Evolutionary conservation across 768 basidiomycete genomes (phyloP).

Genomic region (Boletus huronensis): DNA sequence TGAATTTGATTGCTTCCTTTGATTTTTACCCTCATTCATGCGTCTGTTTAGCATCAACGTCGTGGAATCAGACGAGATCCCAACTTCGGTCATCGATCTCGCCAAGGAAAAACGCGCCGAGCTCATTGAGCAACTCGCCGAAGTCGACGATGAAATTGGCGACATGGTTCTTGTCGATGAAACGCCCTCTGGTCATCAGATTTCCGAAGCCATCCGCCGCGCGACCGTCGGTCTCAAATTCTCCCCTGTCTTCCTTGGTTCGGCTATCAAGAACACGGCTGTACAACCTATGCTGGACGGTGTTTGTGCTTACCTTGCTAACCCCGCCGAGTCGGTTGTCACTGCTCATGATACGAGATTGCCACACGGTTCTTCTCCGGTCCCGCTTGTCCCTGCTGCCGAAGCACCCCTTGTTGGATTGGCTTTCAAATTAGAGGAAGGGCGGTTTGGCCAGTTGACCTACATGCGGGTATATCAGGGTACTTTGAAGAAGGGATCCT

Average conservation of each 20-base stretch:
- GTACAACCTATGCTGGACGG: slow-evolving; percentile 94
- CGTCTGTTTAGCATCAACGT: slow-evolving; percentile 57
- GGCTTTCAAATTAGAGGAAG: slow-evolving; percentile 98
- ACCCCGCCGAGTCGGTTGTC: slow-evolving; percentile 74
- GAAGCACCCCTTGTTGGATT: slow-evolving; percentile 87
- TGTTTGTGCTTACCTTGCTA: slow-evolving; percentile 92
- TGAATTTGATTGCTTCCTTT: background rate
- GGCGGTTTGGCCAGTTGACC: slow-evolving; percentile 93
- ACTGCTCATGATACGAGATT: slow-evolving; percentile 81
- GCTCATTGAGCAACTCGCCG: slow-evolving; percentile 91
- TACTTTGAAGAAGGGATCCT: slow-evolving; percentile 76
- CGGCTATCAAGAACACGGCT: slow-evolving; percentile 95
- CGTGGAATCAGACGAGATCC: slow-evolving; percentile 84
- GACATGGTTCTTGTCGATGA: slow-evolving; percentile 88
- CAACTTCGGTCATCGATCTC: slow-evolving; percentile 64
- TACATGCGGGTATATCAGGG: slow-evolving; percentile 99
- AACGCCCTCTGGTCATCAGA: slow-evolving; percentile 64
- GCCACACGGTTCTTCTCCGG: slow-evolving; percentile 59
- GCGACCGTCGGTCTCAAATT: slow-evolving; percentile 87
- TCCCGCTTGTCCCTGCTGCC: slow-evolving; percentile 78
- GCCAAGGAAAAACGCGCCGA: slow-evolving; percentile 84
- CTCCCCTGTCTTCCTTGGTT: slow-evolving; percentile 95
- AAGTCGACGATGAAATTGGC: slow-evolving; percentile 93
- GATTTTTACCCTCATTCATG: background rate
- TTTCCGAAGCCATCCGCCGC: slow-evolving; percentile 83